These are phyloP conservation scores for Monosporozyma yasuniensis DNA, from an alignment of 805 yeast genomes.

Conservation along the genomic window DNA sequence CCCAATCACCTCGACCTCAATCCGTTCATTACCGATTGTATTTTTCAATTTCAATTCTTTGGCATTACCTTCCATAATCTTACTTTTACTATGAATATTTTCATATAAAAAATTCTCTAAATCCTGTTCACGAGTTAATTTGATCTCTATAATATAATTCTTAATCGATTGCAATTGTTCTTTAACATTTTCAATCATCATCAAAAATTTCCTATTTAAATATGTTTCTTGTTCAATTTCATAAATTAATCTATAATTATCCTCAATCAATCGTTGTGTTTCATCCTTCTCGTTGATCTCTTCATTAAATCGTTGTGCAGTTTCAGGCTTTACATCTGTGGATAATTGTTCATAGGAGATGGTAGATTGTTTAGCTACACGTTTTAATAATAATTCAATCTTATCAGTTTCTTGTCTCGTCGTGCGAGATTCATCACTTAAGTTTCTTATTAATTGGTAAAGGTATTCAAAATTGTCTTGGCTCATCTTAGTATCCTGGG, in stretches of 20 bases:
- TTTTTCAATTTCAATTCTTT: slow-evolving; percentile 7
- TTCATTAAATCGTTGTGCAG: slow-evolving; percentile 7
- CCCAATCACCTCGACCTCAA: neutral
- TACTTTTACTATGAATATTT: slow-evolving; percentile 13
- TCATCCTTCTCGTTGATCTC: slow-evolving; percentile 7
- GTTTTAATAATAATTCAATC: slow-evolving; percentile 16
- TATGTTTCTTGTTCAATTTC: slow-evolving; percentile 27
- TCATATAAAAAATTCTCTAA: slow-evolving; percentile 16
- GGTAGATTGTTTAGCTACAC: slow-evolving; percentile 25
- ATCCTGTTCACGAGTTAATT: slow-evolving; percentile 16
- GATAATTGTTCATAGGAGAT: slow-evolving; percentile 20
- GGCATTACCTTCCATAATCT: slow-evolving; percentile 9
- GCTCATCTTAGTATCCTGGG: slow-evolving; percentile 2
- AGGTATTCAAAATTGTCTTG: slow-evolving; percentile 25
- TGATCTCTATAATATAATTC: slow-evolving; percentile 24
- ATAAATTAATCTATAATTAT: slow-evolving; percentile 22
- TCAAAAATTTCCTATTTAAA: slow-evolving; percentile 18
- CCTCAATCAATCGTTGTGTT: slow-evolving; percentile 15
- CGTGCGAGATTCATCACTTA: slow-evolving; percentile 19
- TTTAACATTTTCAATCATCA: slow-evolving; percentile 20
- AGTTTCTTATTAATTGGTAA: slow-evolving; percentile 18
- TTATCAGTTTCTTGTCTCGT: slow-evolving; percentile 24
- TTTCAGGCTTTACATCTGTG: slow-evolving; percentile 9
- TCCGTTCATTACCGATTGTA: slow-evolving; percentile 9
- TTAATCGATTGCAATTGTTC: slow-evolving; percentile 25